Evolutionary conservation across 2,329 filamentous ascomycete genomes (phyloP).

Genomic region (Ceratocystis colombiana): DNA sequence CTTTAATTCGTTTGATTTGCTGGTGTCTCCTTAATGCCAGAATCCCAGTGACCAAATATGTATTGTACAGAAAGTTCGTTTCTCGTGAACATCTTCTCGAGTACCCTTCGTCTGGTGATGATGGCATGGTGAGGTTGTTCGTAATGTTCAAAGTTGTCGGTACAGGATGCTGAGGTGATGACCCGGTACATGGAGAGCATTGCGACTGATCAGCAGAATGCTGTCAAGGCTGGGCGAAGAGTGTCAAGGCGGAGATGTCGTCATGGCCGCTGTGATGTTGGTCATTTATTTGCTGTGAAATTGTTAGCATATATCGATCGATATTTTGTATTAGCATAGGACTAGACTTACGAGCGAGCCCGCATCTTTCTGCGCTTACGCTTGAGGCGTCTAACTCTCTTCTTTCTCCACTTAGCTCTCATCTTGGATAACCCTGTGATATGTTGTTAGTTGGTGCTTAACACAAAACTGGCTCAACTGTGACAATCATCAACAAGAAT

Average conservation of each 20-base stretch:
- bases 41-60: conserved; percentile 21
- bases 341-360: conserved; percentile 75
- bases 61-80: conserved; percentile 22
- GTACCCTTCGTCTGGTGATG: conserved; percentile 17
- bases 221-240: conserved; percentile 15
- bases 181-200: conserved; percentile 6
- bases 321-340: conserved; percentile 4
- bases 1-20: conserved; percentile 20
- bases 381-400: conserved; percentile 98
- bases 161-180: conserved; percentile 3
- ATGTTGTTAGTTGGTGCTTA: conserved; percentile 27
- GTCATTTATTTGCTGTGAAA: conserved; percentile 54
- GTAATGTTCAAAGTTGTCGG: conserved; percentile 15
- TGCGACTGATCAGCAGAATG: not conserved
- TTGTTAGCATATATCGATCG: conserved; percentile 6
- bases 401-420: conserved; percentile 99
- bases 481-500: not conserved
- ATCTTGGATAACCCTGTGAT: conserved; percentile 45
- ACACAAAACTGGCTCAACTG: not conserved
- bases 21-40: conserved; percentile 20
- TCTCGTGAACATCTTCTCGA: conserved; percentile 25
- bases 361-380: conserved; percentile 99
- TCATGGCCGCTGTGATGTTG: conserved; percentile 48
- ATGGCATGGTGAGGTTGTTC: conserved; percentile 7
- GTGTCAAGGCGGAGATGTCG: conserved; percentile 34